Evolutionary conservation across 148 eudicot genomes (phyloP).

Genomic region (Camellia sinensis): DNA sequence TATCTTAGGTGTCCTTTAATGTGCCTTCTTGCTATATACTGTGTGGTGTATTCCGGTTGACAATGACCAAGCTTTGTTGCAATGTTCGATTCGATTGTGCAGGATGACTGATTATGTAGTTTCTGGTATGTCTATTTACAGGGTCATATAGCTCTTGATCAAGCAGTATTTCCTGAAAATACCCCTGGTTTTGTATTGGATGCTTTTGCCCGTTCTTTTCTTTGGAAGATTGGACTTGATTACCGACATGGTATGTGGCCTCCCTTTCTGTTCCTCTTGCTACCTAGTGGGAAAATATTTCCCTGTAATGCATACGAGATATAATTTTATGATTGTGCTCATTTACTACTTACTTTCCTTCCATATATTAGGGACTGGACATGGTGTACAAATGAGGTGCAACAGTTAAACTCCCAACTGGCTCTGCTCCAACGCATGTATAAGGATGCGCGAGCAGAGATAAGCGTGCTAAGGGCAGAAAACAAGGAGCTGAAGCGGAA

Average conservation of each 20-base stretch:
- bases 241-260: conserved; percentile 81
- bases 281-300: neutral
- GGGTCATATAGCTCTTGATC: conserved; percentile 99
- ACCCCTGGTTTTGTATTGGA: conserved; percentile 96
- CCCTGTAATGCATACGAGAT: neutral
- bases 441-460: too few relatives aligned
- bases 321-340: neutral
- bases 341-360: conserved; percentile 8
- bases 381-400: too few relatives aligned
- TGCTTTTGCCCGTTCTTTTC: conserved; percentile 89
- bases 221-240: conserved; percentile 98
- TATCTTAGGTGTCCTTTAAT: neutral
- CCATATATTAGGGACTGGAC: conserved; percentile 77
- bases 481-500: too few relatives aligned
- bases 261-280: conserved; percentile 7
- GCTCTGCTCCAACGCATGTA: too few relatives aligned
- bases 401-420: too few relatives aligned
- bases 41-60: conserved; percentile 5
- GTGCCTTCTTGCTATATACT: neutral
- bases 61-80: neutral
- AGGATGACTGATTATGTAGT: neutral
- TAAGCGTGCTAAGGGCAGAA: too few relatives aligned
- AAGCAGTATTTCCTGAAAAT: conserved; percentile 89
- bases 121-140: conserved; percentile 31
- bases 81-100: neutral